These are phyloP conservation scores for Tylopilus orsonianus DNA, from an alignment of 1,284 basidiomycete genomes.

Conservation along the genomic window DNA sequence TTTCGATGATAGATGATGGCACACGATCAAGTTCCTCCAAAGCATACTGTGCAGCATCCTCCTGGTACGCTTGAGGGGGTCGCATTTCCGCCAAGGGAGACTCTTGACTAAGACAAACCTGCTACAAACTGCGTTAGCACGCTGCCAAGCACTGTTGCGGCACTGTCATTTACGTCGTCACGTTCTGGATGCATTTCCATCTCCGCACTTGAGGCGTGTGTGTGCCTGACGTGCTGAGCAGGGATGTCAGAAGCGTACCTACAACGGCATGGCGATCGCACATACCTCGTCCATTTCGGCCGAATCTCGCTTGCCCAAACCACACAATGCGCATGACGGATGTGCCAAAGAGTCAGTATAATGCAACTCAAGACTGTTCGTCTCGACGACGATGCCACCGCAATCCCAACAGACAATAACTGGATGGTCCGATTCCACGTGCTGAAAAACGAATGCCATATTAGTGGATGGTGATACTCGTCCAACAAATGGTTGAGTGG, in stretches of 20 bases:
- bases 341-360: slow-evolving; percentile 30
- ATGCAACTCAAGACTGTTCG: slow-evolving; percentile 20
- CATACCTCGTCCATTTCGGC: slow-evolving; percentile 26
- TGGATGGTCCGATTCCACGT: slow-evolving; percentile 25
- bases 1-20: slow-evolving; percentile 1
- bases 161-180: slow-evolving; percentile 9
- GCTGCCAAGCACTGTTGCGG: background rate
- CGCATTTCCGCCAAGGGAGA: background rate
- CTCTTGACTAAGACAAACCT: slow-evolving; percentile 5
- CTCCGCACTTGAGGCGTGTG: slow-evolving; percentile 15
- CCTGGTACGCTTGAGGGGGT: background rate
- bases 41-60: background rate
- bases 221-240: slow-evolving; percentile 22
- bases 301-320: slow-evolving; percentile 16
- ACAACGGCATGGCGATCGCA: background rate
- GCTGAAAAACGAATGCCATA: slow-evolving; percentile 11
- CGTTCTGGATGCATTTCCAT: background rate
- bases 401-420: slow-evolving; percentile 34
- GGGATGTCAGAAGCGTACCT: slow-evolving; percentile 7
- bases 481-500: background rate
- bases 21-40: background rate
- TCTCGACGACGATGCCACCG: slow-evolving; percentile 27
- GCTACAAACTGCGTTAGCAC: slow-evolving; percentile 10
- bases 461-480: background rate
- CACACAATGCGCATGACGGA: slow-evolving; percentile 26